Evolutionary conservation across 2,329 filamentous ascomycete species (phyloP), one percentile per base, ranked within the genome.

Genomic region (Knufia fluminis): DNA sequence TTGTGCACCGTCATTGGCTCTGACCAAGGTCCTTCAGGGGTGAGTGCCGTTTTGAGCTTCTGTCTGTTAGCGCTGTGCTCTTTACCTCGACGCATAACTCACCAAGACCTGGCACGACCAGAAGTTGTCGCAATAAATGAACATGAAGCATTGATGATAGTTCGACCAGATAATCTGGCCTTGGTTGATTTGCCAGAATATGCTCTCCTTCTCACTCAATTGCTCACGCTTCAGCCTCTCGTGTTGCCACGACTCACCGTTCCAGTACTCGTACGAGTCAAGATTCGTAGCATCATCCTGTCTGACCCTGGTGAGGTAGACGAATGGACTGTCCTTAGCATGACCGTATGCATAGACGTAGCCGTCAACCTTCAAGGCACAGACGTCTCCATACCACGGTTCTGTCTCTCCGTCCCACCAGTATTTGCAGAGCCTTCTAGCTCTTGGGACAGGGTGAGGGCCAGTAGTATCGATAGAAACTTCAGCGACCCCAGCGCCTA

Each of bases 121-220:
- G 23, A 41, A 49, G 19, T 49, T 49, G 36, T 49, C 58, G 38
- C 52, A 56, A 31, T 59, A 60, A 6, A 59, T 49, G 42, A 60
- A 60, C n/a, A 60, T 32, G 35, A 57, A 59, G 33, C 54, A 55
- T n/a, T 45, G 45, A 32, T 54, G 54, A 19, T 52, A 57, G 10
- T 45, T 50, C 17, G 56, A 59, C 50, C 52, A 60, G 24, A 60
- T 39, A n/a, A 60, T 54, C 46, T 59, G 57, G 7, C 58, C 58
- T 45, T 60, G 58, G 38, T 60, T 59, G 53, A 59, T 52, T 42
- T 59, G 56, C 58, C 58, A 59, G 39, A 60, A 60, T 9, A 60
- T 49, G 26, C 56, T 56, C 48, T 59, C 54, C 32, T 56, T 59
- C 32, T 57, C 55, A n/a, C 54, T 52, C 1, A 58, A 31, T 2